Conservation (phyloP, 2,329 filamentous ascomycete species). For the Rachicladosporium sp. region DNA sequence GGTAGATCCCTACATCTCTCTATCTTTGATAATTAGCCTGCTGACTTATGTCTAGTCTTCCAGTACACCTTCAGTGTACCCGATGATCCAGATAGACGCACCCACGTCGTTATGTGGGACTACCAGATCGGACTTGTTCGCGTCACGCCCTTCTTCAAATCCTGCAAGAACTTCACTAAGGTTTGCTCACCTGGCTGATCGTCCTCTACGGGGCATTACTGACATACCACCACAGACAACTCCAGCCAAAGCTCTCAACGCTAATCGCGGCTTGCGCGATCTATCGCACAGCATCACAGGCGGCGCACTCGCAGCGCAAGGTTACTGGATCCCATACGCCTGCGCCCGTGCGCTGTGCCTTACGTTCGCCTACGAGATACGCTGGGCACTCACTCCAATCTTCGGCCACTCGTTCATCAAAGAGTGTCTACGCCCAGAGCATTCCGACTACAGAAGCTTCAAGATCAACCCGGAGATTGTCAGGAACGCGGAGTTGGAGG, state of each 20-base stretch:
- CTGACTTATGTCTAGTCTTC: slow-evolving; percentile 50
- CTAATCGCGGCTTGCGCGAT: slow-evolving; percentile 67
- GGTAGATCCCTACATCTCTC: no score
- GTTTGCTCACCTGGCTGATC: slow-evolving; percentile 33
- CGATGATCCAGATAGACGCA: slow-evolving; percentile 43
- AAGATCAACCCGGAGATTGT: slow-evolving; percentile 29
- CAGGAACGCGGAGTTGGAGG: slow-evolving; percentile 24
- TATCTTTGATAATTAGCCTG: no score
- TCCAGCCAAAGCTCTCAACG: slow-evolving; percentile 60
- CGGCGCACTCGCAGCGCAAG: slow-evolving; percentile 79
- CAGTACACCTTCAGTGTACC: slow-evolving; percentile 71
- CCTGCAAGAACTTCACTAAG: slow-evolving; percentile 66
- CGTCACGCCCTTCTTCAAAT: slow-evolving; percentile 92
- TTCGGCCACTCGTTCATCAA: slow-evolving; percentile 74
- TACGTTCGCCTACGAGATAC: slow-evolving; percentile 78
- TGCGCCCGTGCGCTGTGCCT: slow-evolving; percentile 79
- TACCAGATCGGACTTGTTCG: slow-evolving; percentile 89
- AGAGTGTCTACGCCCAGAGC: slow-evolving; percentile 53
- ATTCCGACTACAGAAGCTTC: slow-evolving; percentile 42
- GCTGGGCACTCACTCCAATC: slow-evolving; percentile 74
- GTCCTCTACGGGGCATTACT: background rate
- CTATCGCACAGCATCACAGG: slow-evolving; percentile 92
- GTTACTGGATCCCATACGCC: slow-evolving; percentile 91
- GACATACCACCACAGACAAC: slow-evolving; percentile 51
- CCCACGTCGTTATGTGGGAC: slow-evolving; percentile 70